These are phyloP conservation scores for Nissolia schottii DNA, from an alignment of 306 rosid species.

Conservation along the genomic window DNA sequence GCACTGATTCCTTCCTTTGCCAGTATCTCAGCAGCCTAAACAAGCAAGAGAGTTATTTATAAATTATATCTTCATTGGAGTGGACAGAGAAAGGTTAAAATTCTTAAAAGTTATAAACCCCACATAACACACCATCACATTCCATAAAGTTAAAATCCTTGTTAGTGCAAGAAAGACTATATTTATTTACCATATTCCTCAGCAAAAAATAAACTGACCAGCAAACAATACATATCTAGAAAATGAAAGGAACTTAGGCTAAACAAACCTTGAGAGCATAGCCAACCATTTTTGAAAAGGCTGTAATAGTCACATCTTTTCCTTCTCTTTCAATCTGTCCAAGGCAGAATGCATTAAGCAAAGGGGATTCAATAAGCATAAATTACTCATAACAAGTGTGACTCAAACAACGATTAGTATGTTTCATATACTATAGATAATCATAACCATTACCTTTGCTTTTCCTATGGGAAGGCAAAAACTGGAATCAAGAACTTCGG, in stretches of 20 bases:
- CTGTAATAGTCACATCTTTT: conserved; percentile 93
- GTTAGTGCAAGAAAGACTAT: conserved; percentile 11
- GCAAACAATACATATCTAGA: conserved; percentile 7
- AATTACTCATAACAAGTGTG: not conserved
- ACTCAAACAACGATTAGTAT: conserved; percentile 18
- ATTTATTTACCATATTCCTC: conserved; percentile 2
- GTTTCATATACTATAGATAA: conserved; percentile 14
- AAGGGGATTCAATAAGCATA: not conserved
- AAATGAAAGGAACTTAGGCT: conserved; percentile 4
- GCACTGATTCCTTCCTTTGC: conserved; percentile 93
- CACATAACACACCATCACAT: not conserved
- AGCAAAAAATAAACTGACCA: conserved; percentile 4
- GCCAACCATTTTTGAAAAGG: conserved; percentile 97
- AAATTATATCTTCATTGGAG: not conserved
- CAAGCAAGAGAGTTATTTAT: conserved; percentile 29
- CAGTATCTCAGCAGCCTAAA: conserved; percentile 90
- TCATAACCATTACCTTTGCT: conserved; percentile 87
- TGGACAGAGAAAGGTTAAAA: not conserved
- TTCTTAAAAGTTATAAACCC: not conserved
- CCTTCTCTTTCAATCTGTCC: conserved; percentile 95
- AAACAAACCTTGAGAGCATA: conserved; percentile 81
- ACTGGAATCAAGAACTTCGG: conserved; percentile 95
- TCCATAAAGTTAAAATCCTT: not conserved
- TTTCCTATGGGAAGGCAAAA: conserved; percentile 95
- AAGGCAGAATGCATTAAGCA: conserved; percentile 14